Evolutionary conservation across 768 basidiomycete species (phyloP), one percentile per base, ranked within the genome.

Genomic region (Agaricus blazei): DNA sequence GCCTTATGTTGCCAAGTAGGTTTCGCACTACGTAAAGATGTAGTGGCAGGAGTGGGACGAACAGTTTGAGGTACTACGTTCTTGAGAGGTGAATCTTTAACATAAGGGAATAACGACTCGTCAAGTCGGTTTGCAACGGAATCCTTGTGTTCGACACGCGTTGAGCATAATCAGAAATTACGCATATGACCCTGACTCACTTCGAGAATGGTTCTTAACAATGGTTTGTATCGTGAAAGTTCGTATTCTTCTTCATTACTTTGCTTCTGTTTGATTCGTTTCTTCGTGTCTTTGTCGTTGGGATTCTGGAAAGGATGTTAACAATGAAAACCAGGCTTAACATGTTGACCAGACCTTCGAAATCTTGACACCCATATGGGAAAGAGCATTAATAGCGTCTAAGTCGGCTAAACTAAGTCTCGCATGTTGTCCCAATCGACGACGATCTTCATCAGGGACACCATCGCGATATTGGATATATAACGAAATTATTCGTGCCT

Each of bases 371-470:
- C 97, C 97, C 29, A 99, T 72, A 62, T 86, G 80, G 8, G 83
- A 75, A 53, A 99, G 75, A 7, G 93, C 87, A 67, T 97, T 96
- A 42, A 98, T 78, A 27, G 93, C 91, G 64, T 98, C 97, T 70
- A 96, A 93, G 63, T 99, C 96, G 3, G 90, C 78, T 54, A 95
- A 70, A 4, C 84, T 82, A 41, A 99, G 72, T 43, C 92, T 79
- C 19, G 96, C 97, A 67, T 99, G 97, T 65, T 98, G 94, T 68
- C 94, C 98, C 55, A 99, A 70, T 55, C 97, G 79, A 58, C 95
- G 83, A 53, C 92, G 85, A 70, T 99, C 97, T 66, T 98, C 97
- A 51, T 98, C 95, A n/a, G 97, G 94, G 19, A 98, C 96, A 38
- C 97, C 97, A 63, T 98, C 97, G 28, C 95, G 86, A 68, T 86